Conservation (phyloP, 495 filamentous ascomycete species). For the Neurospora pannonica region DNA sequence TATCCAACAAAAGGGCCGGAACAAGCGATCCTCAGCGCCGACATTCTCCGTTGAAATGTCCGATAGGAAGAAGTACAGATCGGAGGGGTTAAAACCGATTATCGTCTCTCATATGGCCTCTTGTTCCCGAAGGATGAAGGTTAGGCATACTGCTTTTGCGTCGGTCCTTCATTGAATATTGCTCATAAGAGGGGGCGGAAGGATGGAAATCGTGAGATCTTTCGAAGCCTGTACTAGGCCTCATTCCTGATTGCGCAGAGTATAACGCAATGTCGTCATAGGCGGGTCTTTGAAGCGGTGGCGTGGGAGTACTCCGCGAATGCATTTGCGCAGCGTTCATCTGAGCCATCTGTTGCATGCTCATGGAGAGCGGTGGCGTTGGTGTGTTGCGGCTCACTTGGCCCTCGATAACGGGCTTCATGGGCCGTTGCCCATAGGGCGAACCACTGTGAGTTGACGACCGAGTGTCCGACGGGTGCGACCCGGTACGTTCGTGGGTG, state of each 20-base stretch:
- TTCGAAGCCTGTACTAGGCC: background rate
- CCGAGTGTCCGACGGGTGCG: constrained; percentile 22
- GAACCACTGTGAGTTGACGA: constrained; percentile 35
- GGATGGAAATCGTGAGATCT: background rate
- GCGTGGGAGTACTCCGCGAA: constrained; percentile 30
- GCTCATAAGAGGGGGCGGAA: background rate
- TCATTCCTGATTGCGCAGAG: background rate
- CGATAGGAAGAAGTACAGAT: background rate
- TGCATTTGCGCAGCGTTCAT: constrained; percentile 25
- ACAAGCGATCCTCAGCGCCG: background rate
- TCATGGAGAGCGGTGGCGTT: constrained; percentile 30
- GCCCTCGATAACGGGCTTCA: constrained; percentile 27
- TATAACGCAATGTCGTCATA: background rate
- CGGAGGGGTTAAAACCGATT: constrained; percentile 15
- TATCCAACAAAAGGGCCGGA: background rate
- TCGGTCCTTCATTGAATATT: constrained; percentile 16
- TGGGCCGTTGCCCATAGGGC: constrained; percentile 34
- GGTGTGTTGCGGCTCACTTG: constrained; percentile 30
- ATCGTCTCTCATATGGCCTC: constrained; percentile 38
- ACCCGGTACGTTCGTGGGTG: constrained; percentile 15
- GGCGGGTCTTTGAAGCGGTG: constrained; percentile 28
- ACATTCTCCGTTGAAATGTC: background rate
- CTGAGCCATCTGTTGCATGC: constrained; percentile 26
- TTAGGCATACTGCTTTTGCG: constrained; percentile 36
- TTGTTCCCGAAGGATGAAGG: constrained; percentile 18